Conservation (phyloP, 148 eudicot genomes). For the Suaeda aralocaspica region DNA sequence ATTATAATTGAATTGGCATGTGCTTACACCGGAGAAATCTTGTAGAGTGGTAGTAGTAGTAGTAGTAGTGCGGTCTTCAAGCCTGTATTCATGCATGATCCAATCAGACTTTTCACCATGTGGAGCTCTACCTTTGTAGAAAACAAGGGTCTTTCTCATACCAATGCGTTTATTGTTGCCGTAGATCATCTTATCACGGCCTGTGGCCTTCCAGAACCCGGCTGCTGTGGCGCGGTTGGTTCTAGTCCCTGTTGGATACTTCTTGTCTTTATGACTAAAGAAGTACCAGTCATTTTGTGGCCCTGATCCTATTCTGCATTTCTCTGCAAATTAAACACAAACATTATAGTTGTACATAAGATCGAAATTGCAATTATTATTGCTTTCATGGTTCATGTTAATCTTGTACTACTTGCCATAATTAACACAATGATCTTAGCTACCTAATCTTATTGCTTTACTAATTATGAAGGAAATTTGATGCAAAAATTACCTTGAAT, state of each 20-base stretch:
- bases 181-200: slow-evolving; percentile 59
- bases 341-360: no score
- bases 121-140: slow-evolving; percentile 73
- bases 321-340: slow-evolving; percentile 1
- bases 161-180: slow-evolving; percentile 41
- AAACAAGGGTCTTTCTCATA: slow-evolving; percentile 68
- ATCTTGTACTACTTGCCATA: no score
- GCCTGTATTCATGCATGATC: slow-evolving; percentile 82
- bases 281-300: slow-evolving; percentile 50
- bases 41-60: background rate
- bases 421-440: no score
- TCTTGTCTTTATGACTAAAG: slow-evolving; percentile 77
- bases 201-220: slow-evolving; percentile 87
- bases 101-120: slow-evolving; percentile 68
- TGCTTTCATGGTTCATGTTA: no score
- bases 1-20: background rate
- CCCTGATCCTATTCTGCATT: slow-evolving; percentile 18
- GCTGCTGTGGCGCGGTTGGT: slow-evolving; percentile 68
- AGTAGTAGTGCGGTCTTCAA: slow-evolving; percentile 13
- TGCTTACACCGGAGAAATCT: background rate
- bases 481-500: slow-evolving; percentile 1
- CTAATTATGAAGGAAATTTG: background rate
- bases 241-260: slow-evolving; percentile 64
- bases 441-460: no score
- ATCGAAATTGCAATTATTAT: background rate